Evolutionary conservation across 2,329 filamentous ascomycete genomes (phyloP).

Genomic region (Cladophialophora chaetospira): DNA sequence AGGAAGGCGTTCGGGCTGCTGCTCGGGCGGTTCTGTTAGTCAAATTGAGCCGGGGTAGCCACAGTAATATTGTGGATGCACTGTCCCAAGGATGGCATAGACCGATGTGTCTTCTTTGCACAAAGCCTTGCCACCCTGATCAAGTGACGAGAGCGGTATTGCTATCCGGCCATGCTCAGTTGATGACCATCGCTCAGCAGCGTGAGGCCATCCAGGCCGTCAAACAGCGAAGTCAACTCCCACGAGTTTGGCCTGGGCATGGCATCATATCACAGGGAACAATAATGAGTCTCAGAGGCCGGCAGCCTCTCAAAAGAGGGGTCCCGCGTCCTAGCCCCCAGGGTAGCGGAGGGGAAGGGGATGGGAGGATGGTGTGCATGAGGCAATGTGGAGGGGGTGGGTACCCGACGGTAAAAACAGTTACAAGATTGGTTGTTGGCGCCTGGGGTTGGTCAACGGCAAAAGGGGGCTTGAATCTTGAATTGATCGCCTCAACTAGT

Average conservation of each 20-base stretch:
- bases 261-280: background rate
- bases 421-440: background rate
- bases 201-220: background rate
- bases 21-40: constrained; percentile 3
- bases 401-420: background rate
- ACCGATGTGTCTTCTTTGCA: background rate
- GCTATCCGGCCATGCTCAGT: background rate
- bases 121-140: background rate
- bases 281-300: background rate
- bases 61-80: background rate
- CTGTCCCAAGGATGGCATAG: background rate
- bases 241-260: background rate
- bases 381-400: background rate
- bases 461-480: background rate
- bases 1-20: background rate
- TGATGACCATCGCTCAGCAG: background rate
- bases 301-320: background rate
- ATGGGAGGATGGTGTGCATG: constrained; percentile 5
- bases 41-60: constrained; percentile 1
- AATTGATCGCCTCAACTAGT: background rate
- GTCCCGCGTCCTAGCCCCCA: background rate
- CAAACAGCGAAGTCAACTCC: too few species aligned
- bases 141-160: background rate
- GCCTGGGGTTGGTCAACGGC: background rate
- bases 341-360: background rate